Base-by-base conservation (phyloP, 768 basidiomycete genomes). In the Psilocybe azurescens region DNA sequence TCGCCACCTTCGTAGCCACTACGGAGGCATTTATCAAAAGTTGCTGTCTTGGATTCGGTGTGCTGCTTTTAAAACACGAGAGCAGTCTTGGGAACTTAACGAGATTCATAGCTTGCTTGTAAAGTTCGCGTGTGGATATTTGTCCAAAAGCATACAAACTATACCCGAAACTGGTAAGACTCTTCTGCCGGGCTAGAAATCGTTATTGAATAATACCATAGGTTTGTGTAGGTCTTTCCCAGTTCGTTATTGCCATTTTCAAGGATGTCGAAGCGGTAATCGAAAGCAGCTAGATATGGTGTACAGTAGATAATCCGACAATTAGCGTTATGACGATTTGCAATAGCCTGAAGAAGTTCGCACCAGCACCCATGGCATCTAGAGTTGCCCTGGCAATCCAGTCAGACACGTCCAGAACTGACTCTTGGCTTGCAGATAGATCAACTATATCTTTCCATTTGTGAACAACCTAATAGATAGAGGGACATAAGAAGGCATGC, bases 361-460 rank as follows among this genome's bases (percentile, higher is more conserved):
- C 70, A 82, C 84, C 82, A 69, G 79, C 74, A 7, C 82, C 85
- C 57, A 86, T 81, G 13, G 82, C 78, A 71, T 85, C 85, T 56
- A 86, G 63, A 6, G 82, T 79, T 2, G 79, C 80, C 3, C 80
- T 79, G 29, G 82, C 79, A n/a, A 70, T 60, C 78, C 79, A 80
- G 13, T 62, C 57, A 14, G 77, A 70, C 13, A 79, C 63, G 65
- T 82, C 72, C 10, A 80, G 59, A 5, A 78, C 69, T 11, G 64
- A 71, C 20, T 61, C 53, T 28, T 72, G 70, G 36, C 75, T 65
- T 18, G 65, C 56, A 32, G 72, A 72, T 44, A 64, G 67, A 46
- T 58, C 61, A 56, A 81, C 72, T 11, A 75, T 61, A 44, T 79
- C 77, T 56, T 73, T 78, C 79, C 80, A 82, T 67, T 76, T 78